A percentile compares a stretch with the other conserved stretches of the same genome.
Evolutionary conservation across 1,139 yeast species (phyloP).

Genomic region (Nakaseomyces sp.): DNA sequence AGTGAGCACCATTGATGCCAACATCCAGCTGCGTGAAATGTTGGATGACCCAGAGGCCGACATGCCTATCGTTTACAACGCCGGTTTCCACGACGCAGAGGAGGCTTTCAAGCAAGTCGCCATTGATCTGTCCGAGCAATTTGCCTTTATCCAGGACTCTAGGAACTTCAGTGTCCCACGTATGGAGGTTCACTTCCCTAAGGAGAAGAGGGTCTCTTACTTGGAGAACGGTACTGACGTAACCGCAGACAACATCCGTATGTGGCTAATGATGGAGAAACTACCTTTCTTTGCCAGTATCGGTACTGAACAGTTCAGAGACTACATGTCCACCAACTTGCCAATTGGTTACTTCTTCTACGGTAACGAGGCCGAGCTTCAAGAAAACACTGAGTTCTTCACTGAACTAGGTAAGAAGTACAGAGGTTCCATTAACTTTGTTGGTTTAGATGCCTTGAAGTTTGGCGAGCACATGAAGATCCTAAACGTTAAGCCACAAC

Average conservation of each 20-base stretch:
- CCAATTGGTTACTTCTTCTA: conserved; percentile 90
- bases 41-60: conserved; percentile 8
- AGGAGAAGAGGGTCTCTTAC: not conserved
- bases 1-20: conserved; percentile 47
- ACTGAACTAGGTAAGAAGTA: conserved; percentile 58
- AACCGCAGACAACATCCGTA: not conserved
- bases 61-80: conserved; percentile 21
- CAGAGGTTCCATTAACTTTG: conserved; percentile 80
- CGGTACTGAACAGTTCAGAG: conserved; percentile 66
- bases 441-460: conserved; percentile 71
- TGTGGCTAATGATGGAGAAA: conserved; percentile 23
- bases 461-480: conserved; percentile 84
- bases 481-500: conserved; percentile 72
- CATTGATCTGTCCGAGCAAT: conserved; percentile 16
- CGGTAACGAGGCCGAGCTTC: conserved; percentile 57
- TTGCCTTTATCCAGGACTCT: conserved; percentile 13
- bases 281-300: conserved; percentile 88
- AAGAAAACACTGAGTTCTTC: conserved; percentile 44
- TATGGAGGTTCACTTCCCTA: conserved; percentile 8
- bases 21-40: conserved; percentile 42
- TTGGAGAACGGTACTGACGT: not conserved
- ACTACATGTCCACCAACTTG: conserved; percentile 59
- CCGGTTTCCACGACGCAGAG: conserved; percentile 20
- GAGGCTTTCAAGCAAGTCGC: conserved; percentile 25
- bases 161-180: conserved; percentile 8